Evolutionary conservation across 768 basidiomycete genomes (phyloP).

Genomic region (Tulasnella sp.): DNA sequence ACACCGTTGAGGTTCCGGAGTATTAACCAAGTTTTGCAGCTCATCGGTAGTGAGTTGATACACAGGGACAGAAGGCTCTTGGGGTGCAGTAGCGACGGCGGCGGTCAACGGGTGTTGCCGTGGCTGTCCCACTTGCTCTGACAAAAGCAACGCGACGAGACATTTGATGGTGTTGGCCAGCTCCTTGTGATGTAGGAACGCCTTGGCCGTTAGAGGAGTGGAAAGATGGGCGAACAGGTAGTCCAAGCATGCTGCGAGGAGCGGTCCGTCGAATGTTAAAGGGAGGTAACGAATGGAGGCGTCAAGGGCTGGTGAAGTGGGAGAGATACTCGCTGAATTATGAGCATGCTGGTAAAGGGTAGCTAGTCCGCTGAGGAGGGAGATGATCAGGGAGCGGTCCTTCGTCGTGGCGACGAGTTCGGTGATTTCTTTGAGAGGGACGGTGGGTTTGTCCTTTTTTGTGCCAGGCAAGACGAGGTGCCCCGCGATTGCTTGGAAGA

Average conservation of each 20-base stretch:
- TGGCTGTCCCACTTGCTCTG: slow-evolving; percentile 66
- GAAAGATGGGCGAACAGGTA: slow-evolving; percentile 71
- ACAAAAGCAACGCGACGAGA: slow-evolving; percentile 56
- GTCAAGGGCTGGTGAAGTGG: slow-evolving; percentile 51
- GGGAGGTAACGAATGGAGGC: slow-evolving; percentile 66
- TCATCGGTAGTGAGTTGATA: slow-evolving; percentile 69
- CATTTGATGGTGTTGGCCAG: slow-evolving; percentile 65
- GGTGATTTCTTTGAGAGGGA: slow-evolving; percentile 50
- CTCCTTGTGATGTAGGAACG: slow-evolving; percentile 61
- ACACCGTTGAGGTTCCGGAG: slow-evolving; percentile 69
- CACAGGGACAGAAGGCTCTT: slow-evolving; percentile 7
- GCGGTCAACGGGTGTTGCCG: slow-evolving; percentile 49
- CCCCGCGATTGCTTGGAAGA: slow-evolving; percentile 55
- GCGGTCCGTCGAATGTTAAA: slow-evolving; percentile 56
- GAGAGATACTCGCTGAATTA: slow-evolving; percentile 47
- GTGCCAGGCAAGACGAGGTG: slow-evolving; percentile 36
- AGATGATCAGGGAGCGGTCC: slow-evolving; percentile 70
- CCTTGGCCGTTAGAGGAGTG: slow-evolving; percentile 63
- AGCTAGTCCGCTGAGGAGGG: slow-evolving; percentile 52
- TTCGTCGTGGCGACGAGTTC: slow-evolving; percentile 48
- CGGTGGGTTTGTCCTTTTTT: slow-evolving; percentile 33
- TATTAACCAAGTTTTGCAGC: slow-evolving; percentile 47
- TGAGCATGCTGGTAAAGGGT: slow-evolving; percentile 46
- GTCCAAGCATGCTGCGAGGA: slow-evolving; percentile 65
- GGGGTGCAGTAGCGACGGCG: slow-evolving; percentile 40